Conservation (phyloP, 495 filamentous ascomycete species). For the Talaromyces proteolyticus region DNA sequence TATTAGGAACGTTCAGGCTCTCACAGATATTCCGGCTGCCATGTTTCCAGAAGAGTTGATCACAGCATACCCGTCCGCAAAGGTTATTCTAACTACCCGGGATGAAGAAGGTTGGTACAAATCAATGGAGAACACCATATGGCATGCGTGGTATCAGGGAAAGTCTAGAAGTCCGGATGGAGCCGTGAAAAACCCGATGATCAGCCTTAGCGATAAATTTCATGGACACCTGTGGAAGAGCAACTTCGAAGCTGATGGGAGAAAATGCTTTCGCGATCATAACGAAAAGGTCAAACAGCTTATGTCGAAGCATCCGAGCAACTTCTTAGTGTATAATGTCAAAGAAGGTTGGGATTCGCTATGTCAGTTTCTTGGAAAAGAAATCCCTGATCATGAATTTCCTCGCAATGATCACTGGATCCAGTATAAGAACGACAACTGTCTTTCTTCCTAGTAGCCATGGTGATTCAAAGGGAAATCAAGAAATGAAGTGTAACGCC, state of each 20-base stretch:
- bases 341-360: conserved; percentile 36
- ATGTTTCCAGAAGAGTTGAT: conserved; percentile 35
- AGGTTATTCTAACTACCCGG: conserved; percentile 34
- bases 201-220: conserved; percentile 10
- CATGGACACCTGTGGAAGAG: conserved; percentile 23
- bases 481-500: too few relatives aligned
- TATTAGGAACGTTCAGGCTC: too few relatives aligned
- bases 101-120: conserved; percentile 36
- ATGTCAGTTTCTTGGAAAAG: conserved; percentile 28
- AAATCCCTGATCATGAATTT: conserved; percentile 9
- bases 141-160: conserved; percentile 1
- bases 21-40: conserved; percentile 27
- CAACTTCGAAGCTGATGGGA: conserved; percentile 20
- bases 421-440: too few relatives aligned
- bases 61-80: conserved; percentile 33
- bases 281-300: conserved; percentile 17
- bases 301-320: conserved; percentile 5
- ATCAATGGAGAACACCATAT: conserved; percentile 29
- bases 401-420: conserved; percentile 2
- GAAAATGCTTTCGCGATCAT: conserved; percentile 20
- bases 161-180: conserved; percentile 9
- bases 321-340: conserved; percentile 20
- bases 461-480: too few relatives aligned
- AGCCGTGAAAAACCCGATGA: conserved; percentile 16
- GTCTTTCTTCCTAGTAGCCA: too few relatives aligned